Evolutionary conservation across 441 rosid species (phyloP).

Genomic region (Erodium texanum): DNA sequence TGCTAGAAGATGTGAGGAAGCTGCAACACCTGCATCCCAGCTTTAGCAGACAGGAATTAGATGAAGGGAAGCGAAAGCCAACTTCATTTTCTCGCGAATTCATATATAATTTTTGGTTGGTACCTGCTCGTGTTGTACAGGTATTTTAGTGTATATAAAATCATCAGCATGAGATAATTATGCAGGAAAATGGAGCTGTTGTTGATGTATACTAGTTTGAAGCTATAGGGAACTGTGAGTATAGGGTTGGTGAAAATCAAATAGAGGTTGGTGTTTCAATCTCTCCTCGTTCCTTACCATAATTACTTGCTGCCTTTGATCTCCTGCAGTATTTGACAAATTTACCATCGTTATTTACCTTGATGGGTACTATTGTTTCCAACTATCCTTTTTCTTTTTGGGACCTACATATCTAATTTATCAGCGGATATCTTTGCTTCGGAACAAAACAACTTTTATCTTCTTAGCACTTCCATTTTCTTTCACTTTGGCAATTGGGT

Average conservation of each 20-base stretch:
- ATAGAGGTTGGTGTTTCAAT: no score
- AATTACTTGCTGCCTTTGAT: not conserved
- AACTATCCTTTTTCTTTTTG: no score
- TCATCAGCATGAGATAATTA: not conserved
- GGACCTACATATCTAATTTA: no score
- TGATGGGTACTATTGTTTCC: no score
- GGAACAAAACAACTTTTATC: no score
- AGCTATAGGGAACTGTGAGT: not conserved
- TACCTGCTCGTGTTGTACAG: not conserved
- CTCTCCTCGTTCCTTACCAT: not conserved
- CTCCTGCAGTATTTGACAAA: no score
- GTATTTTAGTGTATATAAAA: not conserved
- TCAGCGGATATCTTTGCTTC: no score
- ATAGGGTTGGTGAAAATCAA: not conserved
- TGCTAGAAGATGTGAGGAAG: slow-evolving; percentile 47
- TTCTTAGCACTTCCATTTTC: no score
- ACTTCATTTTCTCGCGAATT: not conserved
- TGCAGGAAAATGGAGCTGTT: not conserved
- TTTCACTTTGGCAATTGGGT: no score
- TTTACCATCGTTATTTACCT: no score
- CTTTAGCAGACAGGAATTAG: not conserved
- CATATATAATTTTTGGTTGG: not conserved
- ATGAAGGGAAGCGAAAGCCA: not conserved
- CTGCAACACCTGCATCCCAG: slow-evolving; percentile 50
- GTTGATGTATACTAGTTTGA: not conserved